Base-by-base conservation (phyloP, 176 grass and related monocot species). In the Elymus sibiricus region DNA sequence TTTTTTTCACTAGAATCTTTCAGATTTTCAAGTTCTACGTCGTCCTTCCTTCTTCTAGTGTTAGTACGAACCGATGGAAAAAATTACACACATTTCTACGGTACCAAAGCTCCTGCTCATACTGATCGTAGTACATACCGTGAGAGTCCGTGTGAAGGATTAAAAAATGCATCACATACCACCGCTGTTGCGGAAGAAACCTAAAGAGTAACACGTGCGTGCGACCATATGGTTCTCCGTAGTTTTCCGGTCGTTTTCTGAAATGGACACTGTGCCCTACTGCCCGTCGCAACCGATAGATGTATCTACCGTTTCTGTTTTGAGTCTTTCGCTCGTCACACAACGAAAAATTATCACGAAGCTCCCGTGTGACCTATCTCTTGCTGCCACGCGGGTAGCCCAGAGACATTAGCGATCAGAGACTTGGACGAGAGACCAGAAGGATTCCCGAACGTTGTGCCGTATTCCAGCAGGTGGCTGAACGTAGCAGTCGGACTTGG, bases 371-470 rank as follows among this genome's bases (percentile, higher is more conserved):
- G 29, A 39, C 58, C 15, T 5, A 26, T 34, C 15, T 11, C 63
- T 37, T 13, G 11, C 25, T 12, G 79, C 61, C 79, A 88, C 46
- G 34, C 9, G 59, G 71, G 46, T 22, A 29, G 22, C 3, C 27
- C 11, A 11, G 7, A 55, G 3, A 25, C 26, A 42, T 37, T 7
- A 32, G 42, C 11, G 21, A 22, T 31, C 5, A 7, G 8, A 26
- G 11, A 0, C 61, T 7, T 6, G 3, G 31, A 28, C 29, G 80
- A 83, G 53, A 72, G 67, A 22, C 64, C 65, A 84, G 12, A 76
- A 84, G 39, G 16, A 16, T 74, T 84, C 87, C 58, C 19, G 67
- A 89, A 84, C 5, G 24, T 15, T 39, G 76, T 84, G 64, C 24
- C 51, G 7, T 53, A 69, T 87, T 72, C 29, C 12, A 62, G 6